Evolutionary conservation across 306 rosid genomes (phyloP).

Genomic region (Trifolium repens): DNA sequence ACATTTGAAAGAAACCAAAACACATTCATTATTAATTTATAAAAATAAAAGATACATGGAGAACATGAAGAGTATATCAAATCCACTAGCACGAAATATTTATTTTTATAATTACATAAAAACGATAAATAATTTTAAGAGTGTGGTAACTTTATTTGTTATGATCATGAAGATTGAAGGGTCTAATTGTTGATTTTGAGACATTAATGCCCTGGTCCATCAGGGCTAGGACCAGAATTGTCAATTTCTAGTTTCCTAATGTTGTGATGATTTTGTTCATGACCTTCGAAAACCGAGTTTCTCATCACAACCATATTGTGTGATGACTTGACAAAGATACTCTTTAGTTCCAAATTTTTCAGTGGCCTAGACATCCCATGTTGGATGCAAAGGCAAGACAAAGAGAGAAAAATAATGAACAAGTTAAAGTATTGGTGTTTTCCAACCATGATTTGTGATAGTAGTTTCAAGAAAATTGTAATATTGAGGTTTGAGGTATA

Average conservation of each 20-base stretch:
- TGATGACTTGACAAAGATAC: conserved; percentile 12
- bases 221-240: conserved; percentile 51
- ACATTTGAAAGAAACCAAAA: background rate
- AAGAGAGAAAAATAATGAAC: conserved; percentile 33
- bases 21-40: no score
- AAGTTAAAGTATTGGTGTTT: conserved; percentile 38
- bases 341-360: conserved; percentile 31
- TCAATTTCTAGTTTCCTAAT: background rate
- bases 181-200: conserved; percentile 12
- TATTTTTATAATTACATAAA: no score
- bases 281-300: conserved; percentile 14
- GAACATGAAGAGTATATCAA: no score
- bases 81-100: no score
- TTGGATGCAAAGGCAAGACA: conserved; percentile 28
- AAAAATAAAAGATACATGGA: no score
- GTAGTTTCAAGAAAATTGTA: background rate
- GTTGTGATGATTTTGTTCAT: background rate
- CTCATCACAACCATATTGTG: conserved; percentile 22
- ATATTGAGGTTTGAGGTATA: background rate
- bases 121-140: background rate
- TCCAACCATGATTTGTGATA: conserved; percentile 43
- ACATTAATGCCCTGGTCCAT: conserved; percentile 49
- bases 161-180: background rate
- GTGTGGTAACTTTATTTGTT: background rate
- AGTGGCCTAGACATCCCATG: conserved; percentile 47